A percentile compares a stretch with the other conserved stretches of the same genome.
Evolutionary conservation across 2,329 filamentous ascomycete species (phyloP).

Genomic region (Pseudophaeomoniella oleicola): DNA sequence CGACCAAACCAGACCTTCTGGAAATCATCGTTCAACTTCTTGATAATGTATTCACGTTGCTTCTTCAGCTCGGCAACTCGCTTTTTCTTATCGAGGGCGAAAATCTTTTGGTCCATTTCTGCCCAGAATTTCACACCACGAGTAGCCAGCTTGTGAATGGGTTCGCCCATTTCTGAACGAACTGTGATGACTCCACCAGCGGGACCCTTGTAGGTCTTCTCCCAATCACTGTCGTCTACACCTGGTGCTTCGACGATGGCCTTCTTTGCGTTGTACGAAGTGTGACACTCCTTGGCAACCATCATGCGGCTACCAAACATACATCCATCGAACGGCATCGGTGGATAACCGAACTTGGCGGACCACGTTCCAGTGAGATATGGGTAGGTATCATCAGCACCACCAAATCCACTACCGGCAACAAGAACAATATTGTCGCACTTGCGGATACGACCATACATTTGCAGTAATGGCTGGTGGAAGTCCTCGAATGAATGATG

Average conservation of each 20-base stretch:
- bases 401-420: slow-evolving; percentile 83
- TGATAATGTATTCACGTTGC: slow-evolving; percentile 79
- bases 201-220: slow-evolving; percentile 81
- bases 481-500: slow-evolving; percentile 95
- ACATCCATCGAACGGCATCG: slow-evolving; percentile 89
- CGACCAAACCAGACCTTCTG: slow-evolving; percentile 94
- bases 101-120: slow-evolving; percentile 98
- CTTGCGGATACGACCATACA: slow-evolving; percentile 79
- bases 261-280: slow-evolving; percentile 74
- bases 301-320: slow-evolving; percentile 88
- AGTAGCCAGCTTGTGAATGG: slow-evolving; percentile 96
- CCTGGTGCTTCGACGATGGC: slow-evolving; percentile 78
- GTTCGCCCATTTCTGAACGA: slow-evolving; percentile 97
- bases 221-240: slow-evolving; percentile 71
- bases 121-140: slow-evolving; percentile 94
- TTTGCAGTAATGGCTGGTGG: slow-evolving; percentile 77
- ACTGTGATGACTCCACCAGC: slow-evolving; percentile 93
- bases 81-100: slow-evolving; percentile 90
- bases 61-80: slow-evolving; percentile 76
- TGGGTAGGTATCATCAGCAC: slow-evolving; percentile 78
- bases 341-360: slow-evolving; percentile 69
- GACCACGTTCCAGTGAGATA: slow-evolving; percentile 86
- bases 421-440: slow-evolving; percentile 78
- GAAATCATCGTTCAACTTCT: slow-evolving; percentile 90
- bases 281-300: slow-evolving; percentile 85